These are phyloP conservation scores for Termitomyces sp. DNA, from an alignment of 768 basidiomycete species.

Conservation along the genomic window DNA sequence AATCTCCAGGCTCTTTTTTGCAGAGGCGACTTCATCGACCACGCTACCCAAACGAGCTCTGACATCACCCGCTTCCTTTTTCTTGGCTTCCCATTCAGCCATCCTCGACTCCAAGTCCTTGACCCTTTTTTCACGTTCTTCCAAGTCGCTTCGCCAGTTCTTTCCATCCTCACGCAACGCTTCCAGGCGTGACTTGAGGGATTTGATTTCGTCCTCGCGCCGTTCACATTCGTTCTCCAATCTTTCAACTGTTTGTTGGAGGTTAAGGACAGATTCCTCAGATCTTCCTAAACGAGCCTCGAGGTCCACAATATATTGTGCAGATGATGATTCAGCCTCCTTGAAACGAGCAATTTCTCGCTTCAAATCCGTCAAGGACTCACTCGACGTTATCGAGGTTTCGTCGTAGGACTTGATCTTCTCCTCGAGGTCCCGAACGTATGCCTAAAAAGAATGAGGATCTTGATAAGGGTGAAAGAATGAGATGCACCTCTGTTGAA, in stretches of 20 bases:
- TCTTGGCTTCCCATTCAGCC: constrained; percentile 72
- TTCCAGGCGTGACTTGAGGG: constrained; percentile 68
- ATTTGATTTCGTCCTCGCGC: constrained; percentile 66
- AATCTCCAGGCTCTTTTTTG: constrained; percentile 61
- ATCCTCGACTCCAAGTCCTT: constrained; percentile 75
- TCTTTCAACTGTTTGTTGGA: constrained; percentile 67
- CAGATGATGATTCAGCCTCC: constrained; percentile 66
- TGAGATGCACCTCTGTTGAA: constrained; percentile 73
- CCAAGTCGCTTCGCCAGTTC: constrained; percentile 80
- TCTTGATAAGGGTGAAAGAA: constrained; percentile 6
- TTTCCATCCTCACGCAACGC: constrained; percentile 68
- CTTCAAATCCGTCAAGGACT: constrained; percentile 77
- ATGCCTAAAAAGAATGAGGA: constrained; percentile 51
- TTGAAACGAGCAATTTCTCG: constrained; percentile 77
- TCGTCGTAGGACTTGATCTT: constrained; percentile 87
- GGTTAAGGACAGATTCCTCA: constrained; percentile 67
- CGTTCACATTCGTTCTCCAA: constrained; percentile 74
- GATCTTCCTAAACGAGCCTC: constrained; percentile 76
- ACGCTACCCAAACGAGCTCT: constrained; percentile 61
- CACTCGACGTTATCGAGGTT: constrained; percentile 65
- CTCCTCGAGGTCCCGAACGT: constrained; percentile 90
- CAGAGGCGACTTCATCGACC: constrained; percentile 66
- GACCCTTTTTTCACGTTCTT: constrained; percentile 74
- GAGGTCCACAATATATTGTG: constrained; percentile 80
- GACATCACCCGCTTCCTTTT: constrained; percentile 60